A percentile compares a stretch with the other conserved stretches of the same genome.
phyloP scores from a whole-genome alignment of 148 eudicot species.

The Hydrangea macrophylla region DNA sequence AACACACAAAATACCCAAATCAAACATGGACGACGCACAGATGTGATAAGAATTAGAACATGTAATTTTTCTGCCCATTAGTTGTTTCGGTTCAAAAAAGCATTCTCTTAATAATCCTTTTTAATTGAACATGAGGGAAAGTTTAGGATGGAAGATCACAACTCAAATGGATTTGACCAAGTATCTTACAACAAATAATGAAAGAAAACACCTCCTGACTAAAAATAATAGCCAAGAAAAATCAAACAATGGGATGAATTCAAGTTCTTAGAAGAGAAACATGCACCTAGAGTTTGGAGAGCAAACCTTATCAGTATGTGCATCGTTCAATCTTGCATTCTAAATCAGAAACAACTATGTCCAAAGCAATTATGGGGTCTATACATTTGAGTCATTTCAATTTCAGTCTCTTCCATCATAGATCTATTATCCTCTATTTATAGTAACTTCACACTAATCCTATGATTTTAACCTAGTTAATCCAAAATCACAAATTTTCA shows the following conservation, averaged over 20 bases:
- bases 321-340: background rate
- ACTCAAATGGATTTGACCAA: background rate
- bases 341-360: background rate
- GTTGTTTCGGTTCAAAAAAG: too few species aligned
- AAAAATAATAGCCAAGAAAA: too few species aligned
- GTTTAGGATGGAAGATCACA: background rate
- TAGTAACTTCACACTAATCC: too few species aligned
- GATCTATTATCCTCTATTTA: too few species aligned
- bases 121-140: too few species aligned
- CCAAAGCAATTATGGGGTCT: slow-evolving; percentile 12
- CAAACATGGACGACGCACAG: too few species aligned
- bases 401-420: slow-evolving; percentile 17
- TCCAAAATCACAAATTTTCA: too few species aligned
- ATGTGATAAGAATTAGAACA: too few species aligned
- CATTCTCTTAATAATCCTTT: too few species aligned
- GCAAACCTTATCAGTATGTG: background rate
- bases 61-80: too few species aligned
- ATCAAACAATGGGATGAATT: background rate
- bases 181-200: background rate
- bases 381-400: slow-evolving; percentile 12
- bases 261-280: background rate
- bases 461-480: too few species aligned
- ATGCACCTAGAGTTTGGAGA: background rate
- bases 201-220: background rate
- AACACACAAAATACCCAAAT: too few species aligned